Evolutionary conservation across 2,329 filamentous ascomycete genomes (phyloP), one percentile per base, ranked within the genome.

Genomic region (Colletotrichum caudatum): DNA sequence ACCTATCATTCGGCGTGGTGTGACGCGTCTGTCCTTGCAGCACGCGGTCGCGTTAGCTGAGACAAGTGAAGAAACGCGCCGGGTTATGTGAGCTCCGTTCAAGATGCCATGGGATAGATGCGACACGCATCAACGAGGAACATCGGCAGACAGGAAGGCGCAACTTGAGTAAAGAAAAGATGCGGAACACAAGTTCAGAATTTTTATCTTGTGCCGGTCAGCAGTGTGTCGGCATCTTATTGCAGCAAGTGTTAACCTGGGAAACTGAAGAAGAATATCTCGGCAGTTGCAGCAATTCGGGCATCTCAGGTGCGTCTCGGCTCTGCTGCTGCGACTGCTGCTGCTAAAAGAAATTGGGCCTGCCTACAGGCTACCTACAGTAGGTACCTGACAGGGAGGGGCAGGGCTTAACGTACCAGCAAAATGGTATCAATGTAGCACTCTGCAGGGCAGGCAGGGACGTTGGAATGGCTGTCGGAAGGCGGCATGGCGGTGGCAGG

Each of bases 111-210:
- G 33, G 20, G 26, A 35, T 68, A 51, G 26, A 35, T 68, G 59
- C 59, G 50, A 68, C 59, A 51, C 60, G n/a, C 29, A 68, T 39
- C 16, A 57, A 54, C 14, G 20, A 56, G 26, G 61, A 18, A 67
- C 37, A 58, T 67, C 20, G 48, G 26, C 50, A 48, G 26, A 23
- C 8, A 18, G 35, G 65, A 41, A 64, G 65, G n/a, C n/a, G 26
- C 37, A 54, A 50, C 39, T 37, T 48, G 39, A 63, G 26, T 48
- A 51, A 68, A 51, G 50, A 48, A 51, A 68, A 51, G 50, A 41
- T 11, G 59, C n/a, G n/a, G 39, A 18, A 37, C 59, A 57, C 44
- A 56, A 41, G 50, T 29, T 62, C n/a, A 26, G 37, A 6, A 37
- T 39, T 33, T 18, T n/a, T 9, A 60, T 60, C 14, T 58, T 3